Conservation (phyloP, 2,329 filamentous ascomycete species). For the Paecilomyces niveus region DNA sequence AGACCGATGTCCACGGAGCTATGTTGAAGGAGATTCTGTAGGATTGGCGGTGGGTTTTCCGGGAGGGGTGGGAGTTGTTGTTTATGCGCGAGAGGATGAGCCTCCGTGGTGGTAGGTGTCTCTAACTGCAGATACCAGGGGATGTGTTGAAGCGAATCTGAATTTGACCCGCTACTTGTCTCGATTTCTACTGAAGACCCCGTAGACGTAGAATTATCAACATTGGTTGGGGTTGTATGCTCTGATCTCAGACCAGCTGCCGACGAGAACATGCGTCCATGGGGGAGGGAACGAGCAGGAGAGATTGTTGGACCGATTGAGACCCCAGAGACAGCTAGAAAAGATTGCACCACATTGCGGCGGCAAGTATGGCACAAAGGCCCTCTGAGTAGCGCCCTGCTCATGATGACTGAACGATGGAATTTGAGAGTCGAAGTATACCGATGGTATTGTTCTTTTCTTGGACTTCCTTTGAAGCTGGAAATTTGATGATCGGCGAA, state of each 20-base stretch:
- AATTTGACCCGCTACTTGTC: neutral
- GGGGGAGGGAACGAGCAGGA: conserved; percentile 9
- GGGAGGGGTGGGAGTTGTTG: conserved; percentile 60
- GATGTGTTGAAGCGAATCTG: conserved; percentile 24
- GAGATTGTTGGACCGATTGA: conserved; percentile 14
- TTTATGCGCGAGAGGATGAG: conserved; percentile 41
- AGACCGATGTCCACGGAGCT: conserved; percentile 79
- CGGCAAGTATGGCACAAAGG: conserved; percentile 23
- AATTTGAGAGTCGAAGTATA: neutral
- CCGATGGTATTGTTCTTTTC: neutral
- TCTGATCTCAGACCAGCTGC: conserved; percentile 5
- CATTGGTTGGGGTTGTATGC: neutral
- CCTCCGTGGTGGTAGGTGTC: conserved; percentile 25
- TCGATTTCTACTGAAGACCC: conserved; percentile 1
- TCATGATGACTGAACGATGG: conserved; percentile 16
- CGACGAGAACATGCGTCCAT: conserved; percentile 16
- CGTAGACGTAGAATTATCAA: neutral
- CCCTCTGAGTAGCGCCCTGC: conserved; percentile 21
- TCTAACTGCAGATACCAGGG: conserved; percentile 83
- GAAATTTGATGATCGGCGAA: neutral
- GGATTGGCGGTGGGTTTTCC: conserved; percentile 60
- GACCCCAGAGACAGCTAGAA: conserved; percentile 20
- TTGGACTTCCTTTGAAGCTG: neutral
- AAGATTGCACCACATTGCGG: conserved; percentile 20
- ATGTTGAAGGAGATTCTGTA: conserved; percentile 67